phyloP scores from a whole-genome alignment of 2,329 filamentous ascomycete genomes.

The Penicillium expansum region DNA sequence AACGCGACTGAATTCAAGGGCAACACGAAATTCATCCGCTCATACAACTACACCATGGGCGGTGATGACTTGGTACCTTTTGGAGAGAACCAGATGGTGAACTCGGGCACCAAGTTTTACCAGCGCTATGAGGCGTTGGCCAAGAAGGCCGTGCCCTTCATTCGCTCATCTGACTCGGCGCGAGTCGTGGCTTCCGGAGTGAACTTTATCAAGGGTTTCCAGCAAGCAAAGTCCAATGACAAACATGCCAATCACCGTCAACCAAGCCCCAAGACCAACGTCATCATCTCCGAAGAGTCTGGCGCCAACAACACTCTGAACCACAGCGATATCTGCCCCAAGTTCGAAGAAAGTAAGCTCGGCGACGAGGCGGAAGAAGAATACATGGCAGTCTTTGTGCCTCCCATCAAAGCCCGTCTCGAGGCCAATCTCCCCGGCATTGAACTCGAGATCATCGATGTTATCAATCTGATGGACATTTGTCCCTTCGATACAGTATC shows the following conservation, averaged over 20 bases:
- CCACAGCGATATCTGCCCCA: slow-evolving; percentile 63
- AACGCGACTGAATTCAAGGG: slow-evolving; percentile 55
- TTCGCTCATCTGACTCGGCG: slow-evolving; percentile 67
- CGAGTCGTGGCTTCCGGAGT: slow-evolving; percentile 72
- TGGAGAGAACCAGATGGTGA: slow-evolving; percentile 66
- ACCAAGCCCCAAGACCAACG: slow-evolving; percentile 57
- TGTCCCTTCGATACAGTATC: slow-evolving; percentile 84
- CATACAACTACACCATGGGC: slow-evolving; percentile 70
- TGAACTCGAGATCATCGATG: slow-evolving; percentile 61
- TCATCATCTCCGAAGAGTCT: slow-evolving; percentile 64
- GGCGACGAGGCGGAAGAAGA: slow-evolving; percentile 48
- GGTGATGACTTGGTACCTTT: slow-evolving; percentile 67
- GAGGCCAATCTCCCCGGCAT: slow-evolving; percentile 67
- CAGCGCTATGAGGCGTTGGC: slow-evolving; percentile 66
- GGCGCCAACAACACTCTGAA: slow-evolving; percentile 78
- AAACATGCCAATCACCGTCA: slow-evolving; percentile 39
- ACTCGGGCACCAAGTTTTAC: slow-evolving; percentile 75
- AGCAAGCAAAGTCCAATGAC: slow-evolving; percentile 52
- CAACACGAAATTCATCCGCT: slow-evolving; percentile 66
- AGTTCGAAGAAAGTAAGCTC: slow-evolving; percentile 61
- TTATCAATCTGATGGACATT: slow-evolving; percentile 77
- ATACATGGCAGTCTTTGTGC: slow-evolving; percentile 65
- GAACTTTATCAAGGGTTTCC: slow-evolving; percentile 74
- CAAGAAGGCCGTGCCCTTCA: slow-evolving; percentile 60
- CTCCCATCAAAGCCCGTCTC: slow-evolving; percentile 65